These are phyloP conservation scores for Hyaloscypha bicolor DNA, from an alignment of 495 filamentous ascomycete species.

Conservation along the genomic window DNA sequence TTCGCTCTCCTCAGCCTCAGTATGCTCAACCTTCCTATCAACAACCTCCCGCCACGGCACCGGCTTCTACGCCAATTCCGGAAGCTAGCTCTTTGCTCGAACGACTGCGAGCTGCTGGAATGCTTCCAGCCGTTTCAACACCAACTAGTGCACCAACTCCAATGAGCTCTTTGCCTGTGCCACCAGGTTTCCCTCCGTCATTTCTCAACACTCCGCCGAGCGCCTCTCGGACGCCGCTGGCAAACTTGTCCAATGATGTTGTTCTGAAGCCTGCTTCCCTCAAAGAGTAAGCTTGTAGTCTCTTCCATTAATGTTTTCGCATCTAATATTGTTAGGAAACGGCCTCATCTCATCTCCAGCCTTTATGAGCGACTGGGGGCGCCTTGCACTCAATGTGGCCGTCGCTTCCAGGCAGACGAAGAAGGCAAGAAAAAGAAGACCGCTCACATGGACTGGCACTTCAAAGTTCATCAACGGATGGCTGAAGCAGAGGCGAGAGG, in stretches of 20 bases:
- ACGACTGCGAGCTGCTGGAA: conserved; percentile 50
- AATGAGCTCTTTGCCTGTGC: not conserved
- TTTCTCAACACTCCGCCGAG: conserved; percentile 25
- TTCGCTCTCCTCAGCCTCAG: conserved; percentile 43
- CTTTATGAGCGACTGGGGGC: conserved; percentile 81
- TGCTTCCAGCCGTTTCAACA: conserved; percentile 39
- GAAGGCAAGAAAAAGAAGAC: conserved; percentile 83
- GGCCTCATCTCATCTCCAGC: conserved; percentile 67
- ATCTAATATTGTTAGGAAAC: conserved; percentile 56
- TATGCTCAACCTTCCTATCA: conserved; percentile 38
- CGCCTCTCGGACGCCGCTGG: conserved; percentile 30
- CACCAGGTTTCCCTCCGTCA: conserved; percentile 23
- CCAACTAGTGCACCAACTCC: conserved; percentile 30
- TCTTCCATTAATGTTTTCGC: conserved; percentile 33
- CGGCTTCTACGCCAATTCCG: conserved; percentile 32
- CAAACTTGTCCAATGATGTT: conserved; percentile 57
- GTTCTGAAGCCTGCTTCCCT: conserved; percentile 72
- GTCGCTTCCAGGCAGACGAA: conserved; percentile 76
- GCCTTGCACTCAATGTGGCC: conserved; percentile 87
- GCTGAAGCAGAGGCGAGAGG: conserved; percentile 78
- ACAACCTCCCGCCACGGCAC: conserved; percentile 35
- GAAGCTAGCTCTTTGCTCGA: conserved; percentile 47
- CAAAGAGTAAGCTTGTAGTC: conserved; percentile 64
- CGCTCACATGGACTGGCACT: conserved; percentile 98
- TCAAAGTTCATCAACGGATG: conserved; percentile 87